A percentile compares a stretch with the other conserved stretches of the same genome.
Evolutionary conservation across 257 asterid species (phyloP).

Genomic region (Echium plantagineum): DNA sequence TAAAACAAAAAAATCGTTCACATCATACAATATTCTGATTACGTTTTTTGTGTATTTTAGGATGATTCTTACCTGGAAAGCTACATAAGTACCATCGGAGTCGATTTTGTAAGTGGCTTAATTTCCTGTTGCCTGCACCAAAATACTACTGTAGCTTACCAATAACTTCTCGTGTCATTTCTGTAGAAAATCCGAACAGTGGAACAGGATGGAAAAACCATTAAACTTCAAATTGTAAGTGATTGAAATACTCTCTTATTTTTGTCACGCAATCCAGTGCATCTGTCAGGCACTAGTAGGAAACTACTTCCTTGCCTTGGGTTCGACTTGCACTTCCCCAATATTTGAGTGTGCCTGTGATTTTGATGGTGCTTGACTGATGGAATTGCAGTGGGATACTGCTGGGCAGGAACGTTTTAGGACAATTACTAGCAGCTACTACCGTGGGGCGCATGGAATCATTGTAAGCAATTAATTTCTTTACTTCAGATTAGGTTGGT

Average conservation of each 20-base stretch:
- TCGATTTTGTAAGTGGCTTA: constrained; percentile 63
- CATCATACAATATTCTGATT: background rate
- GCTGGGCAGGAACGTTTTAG: constrained; percentile 55
- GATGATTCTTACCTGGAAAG: constrained; percentile 84
- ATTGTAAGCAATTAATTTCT: constrained; percentile 24
- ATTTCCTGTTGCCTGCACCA: background rate
- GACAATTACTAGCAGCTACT: constrained; percentile 53
- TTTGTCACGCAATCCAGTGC: too few relatives aligned
- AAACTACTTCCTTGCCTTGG: too few relatives aligned
- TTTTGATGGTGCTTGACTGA: background rate
- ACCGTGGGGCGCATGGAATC: constrained; percentile 50
- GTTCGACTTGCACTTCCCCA: background rate
- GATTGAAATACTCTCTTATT: background rate
- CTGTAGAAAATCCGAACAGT: constrained; percentile 82
- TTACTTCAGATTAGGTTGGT: background rate
- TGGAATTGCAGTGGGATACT: constrained; percentile 35
- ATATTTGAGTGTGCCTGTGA: background rate
- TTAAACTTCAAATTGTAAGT: constrained; percentile 74
- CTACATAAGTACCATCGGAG: constrained; percentile 88
- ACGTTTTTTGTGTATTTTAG: constrained; percentile 11
- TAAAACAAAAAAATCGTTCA: too few relatives aligned
- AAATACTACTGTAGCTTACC: background rate
- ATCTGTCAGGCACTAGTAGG: too few relatives aligned
- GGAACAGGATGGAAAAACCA: constrained; percentile 86
- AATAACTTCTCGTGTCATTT: constrained; percentile 10